A percentile compares a stretch with the other conserved stretches of the same genome.
phyloP scores from a whole-genome alignment of 768 basidiomycete species.

The Naganishia friedmannii region DNA sequence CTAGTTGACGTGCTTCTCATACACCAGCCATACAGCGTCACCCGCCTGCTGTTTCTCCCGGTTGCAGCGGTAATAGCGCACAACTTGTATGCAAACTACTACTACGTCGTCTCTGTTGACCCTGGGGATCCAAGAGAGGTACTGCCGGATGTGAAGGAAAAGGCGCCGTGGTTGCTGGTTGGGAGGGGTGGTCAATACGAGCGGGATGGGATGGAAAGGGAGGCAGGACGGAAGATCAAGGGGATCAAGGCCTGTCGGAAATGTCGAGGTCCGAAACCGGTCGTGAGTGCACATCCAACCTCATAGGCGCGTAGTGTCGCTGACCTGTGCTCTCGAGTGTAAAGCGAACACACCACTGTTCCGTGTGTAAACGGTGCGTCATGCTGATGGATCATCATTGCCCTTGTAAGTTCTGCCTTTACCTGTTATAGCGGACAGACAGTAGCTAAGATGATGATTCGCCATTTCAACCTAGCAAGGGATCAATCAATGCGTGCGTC shows the following conservation, averaged over 20 bases:
- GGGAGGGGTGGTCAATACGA: background rate
- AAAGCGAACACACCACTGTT: constrained; percentile 88
- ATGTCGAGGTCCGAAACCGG: constrained; percentile 69
- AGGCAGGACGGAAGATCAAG: background rate
- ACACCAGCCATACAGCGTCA: constrained; percentile 60
- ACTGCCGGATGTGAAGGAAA: background rate
- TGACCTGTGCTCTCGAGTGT: background rate
- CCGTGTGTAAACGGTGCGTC: constrained; percentile 83
- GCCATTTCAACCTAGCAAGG: constrained; percentile 56
- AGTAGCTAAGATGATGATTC: no score
- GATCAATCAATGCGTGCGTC: constrained; percentile 86
- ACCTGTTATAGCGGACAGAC: no score
- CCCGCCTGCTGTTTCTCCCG: constrained; percentile 59
- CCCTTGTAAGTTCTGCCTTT: constrained; percentile 53
- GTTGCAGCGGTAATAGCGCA: constrained; percentile 69
- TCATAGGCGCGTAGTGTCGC: constrained; percentile 9
- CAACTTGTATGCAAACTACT: constrained; percentile 81
- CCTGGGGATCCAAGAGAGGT: constrained; percentile 66
- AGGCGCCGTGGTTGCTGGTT: constrained; percentile 34
- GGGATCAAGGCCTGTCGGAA: constrained; percentile 61
- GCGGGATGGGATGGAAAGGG: background rate
- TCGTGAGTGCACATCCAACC: constrained; percentile 58
- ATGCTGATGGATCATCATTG: constrained; percentile 56
- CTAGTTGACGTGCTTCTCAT: constrained; percentile 78
- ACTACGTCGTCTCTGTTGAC: constrained; percentile 69